Base-by-base conservation (phyloP, 768 basidiomycete species). In the Tylopilus balloui region DNA sequence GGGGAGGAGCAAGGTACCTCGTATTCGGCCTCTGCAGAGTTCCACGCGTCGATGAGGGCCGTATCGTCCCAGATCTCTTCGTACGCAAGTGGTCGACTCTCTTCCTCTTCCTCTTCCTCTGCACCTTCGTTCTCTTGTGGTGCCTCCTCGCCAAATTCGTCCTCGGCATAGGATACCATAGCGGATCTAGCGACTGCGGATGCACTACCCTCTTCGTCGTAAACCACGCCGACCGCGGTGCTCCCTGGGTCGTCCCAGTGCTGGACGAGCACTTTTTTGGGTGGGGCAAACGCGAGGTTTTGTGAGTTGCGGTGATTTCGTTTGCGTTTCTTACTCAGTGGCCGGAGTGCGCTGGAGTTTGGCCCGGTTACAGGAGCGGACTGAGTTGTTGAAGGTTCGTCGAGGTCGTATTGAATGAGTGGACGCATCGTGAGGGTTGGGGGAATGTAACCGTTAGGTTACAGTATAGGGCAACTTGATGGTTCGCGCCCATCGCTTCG, bases 1-100 rank as follows among this genome's bases (percentile, higher is more conserved):
- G 45, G 13, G 24, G 20, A 7, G 32, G 27, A 28, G 24, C 12
- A 40, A 11, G 19, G 1, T 54, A 81, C 81, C 70, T 86, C 76
- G 56, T 90, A 92, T 63, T 92, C 89, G 49, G 86, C 86, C 54
- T 76, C 80, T 15, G 89, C 89, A 51, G 88, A 83, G 63, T 91
- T 78, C 89, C 89, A 91, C 17, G 89, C 89, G 45, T 86, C 76
- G 38, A 92, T 78, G 54, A 92, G 76, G 4, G 85, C 86, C 29
- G 86, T 84, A 63, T 92, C 89, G 55, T 92, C 89, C 89, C 89
- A 92, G 31, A 89, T 81, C 59, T 92, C 88, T 41, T 82, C 78
- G 28, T 84, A 76, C 9, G 83, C 80, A 50, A 89, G 73, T 47
- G 80, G 74, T 23, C 83, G 74, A 54, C 83, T 81, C 58, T 84